Percentiles rank a stretch among this genome's conserved stretches.
phyloP scores from a whole-genome alignment of 345 rosid species.

The Laguncularia racemosa region DNA sequence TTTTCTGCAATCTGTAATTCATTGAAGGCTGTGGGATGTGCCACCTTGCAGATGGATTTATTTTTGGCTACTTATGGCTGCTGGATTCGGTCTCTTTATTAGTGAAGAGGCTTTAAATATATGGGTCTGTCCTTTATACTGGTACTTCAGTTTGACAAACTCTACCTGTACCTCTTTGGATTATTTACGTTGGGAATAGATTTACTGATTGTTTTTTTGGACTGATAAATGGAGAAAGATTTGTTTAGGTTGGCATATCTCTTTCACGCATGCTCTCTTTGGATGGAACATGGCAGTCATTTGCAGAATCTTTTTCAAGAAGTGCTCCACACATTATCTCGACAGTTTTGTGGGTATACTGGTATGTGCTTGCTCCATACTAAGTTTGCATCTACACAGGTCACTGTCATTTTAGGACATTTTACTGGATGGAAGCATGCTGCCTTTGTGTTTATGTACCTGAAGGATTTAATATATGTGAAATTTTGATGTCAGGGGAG shows the following conservation, averaged over 20 bases:
- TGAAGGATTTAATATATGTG: neutral
- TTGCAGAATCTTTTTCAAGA: conserved; percentile 58
- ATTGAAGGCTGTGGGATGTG: conserved; percentile 8
- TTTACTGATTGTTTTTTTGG: neutral
- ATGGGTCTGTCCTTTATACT: conserved; percentile 74
- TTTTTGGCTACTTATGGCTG: conserved; percentile 95
- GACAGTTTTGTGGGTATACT: conserved; percentile 78
- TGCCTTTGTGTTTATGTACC: too few species aligned
- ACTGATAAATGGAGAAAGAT: conserved; percentile 4
- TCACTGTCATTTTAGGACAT: too few species aligned
- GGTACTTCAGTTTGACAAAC: conserved; percentile 56
- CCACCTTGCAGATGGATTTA: conserved; percentile 64
- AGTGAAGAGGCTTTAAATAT: conserved; percentile 93
- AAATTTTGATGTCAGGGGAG: conserved; percentile 50
- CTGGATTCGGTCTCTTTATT: conserved; percentile 77
- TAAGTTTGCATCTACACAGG: too few species aligned
- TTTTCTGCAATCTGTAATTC: neutral
- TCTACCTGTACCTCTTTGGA: conserved; percentile 2
- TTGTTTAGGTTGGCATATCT: conserved; percentile 63
- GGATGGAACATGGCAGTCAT: conserved; percentile 79
- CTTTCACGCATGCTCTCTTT: conserved; percentile 61
- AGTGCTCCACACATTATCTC: conserved; percentile 57
- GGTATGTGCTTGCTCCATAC: conserved; percentile 34
- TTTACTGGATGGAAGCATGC: too few species aligned
- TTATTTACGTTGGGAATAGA: neutral